A percentile compares a stretch with the other conserved stretches of the same genome.
Conservation (phyloP, 2,329 filamentous ascomycete species). For the Colletotrichum spinosum region DNA sequence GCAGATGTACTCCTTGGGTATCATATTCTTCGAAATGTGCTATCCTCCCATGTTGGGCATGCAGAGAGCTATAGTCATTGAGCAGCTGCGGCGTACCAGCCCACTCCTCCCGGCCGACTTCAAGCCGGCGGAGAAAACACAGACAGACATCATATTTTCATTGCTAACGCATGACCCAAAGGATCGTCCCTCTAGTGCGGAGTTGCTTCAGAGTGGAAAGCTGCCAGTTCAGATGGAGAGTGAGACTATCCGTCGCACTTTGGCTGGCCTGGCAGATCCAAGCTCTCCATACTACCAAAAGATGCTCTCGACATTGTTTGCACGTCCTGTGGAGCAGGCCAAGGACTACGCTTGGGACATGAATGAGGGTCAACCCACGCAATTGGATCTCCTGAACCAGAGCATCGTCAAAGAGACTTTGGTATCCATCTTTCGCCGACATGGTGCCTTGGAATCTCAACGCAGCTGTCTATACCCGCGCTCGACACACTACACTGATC, state of each 20-base stretch:
- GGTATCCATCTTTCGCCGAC: conserved; percentile 83
- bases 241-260: conserved; percentile 85
- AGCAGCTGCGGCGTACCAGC: conserved; percentile 74
- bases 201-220: conserved; percentile 86
- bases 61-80: conserved; percentile 73
- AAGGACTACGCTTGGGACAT: conserved; percentile 87
- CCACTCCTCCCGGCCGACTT: conserved; percentile 81
- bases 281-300: conserved; percentile 90
- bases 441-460: conserved; percentile 86
- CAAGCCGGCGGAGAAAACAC: conserved; percentile 74
- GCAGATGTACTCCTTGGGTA: conserved; percentile 93
- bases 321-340: conserved; percentile 78
- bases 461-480: conserved; percentile 84
- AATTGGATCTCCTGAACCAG: conserved; percentile 75
- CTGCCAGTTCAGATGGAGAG: conserved; percentile 93
- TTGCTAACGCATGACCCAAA: conserved; percentile 86
- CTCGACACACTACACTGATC: conserved; percentile 78
- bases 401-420: conserved; percentile 80
- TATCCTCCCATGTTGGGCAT: conserved; percentile 72
- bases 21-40: conserved; percentile 99
- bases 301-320: conserved; percentile 87
- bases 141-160: conserved; percentile 82
- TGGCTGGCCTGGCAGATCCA: conserved; percentile 84
- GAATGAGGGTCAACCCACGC: conserved; percentile 64
- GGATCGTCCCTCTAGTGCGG: conserved; percentile 83